Conservation (phyloP, 1,284 basidiomycete genomes). For the Phellopilus nigrolimitatus region DNA sequence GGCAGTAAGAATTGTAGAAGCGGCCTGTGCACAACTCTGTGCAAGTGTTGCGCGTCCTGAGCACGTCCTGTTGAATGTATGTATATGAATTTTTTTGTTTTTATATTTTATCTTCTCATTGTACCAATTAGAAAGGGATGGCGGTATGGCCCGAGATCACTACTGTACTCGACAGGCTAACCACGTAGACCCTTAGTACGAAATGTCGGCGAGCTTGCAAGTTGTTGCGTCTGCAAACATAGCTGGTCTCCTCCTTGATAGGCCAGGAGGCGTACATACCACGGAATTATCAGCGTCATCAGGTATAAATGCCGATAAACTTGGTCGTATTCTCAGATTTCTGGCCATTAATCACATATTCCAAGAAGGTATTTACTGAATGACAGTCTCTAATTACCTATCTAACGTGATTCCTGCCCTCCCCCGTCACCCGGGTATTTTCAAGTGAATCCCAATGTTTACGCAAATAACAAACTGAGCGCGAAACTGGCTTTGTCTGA, state of each 20-base stretch:
- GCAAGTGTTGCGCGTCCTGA: not conserved
- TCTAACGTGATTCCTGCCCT: too few relatives aligned
- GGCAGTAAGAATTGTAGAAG: not conserved
- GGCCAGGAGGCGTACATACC: conserved; percentile 31
- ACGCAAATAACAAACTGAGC: conserved; percentile 27
- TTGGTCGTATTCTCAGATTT: conserved; percentile 33
- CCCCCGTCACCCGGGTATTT: too few relatives aligned
- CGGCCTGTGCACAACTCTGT: not conserved
- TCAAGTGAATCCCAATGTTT: conserved; percentile 22
- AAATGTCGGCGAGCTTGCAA: conserved; percentile 27
- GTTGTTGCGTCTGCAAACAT: conserved; percentile 29
- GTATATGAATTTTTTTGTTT: not conserved
- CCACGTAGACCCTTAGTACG: too few relatives aligned
- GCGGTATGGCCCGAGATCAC: not conserved
- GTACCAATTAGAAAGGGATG: not conserved
- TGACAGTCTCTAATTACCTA: not conserved
- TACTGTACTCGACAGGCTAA: too few relatives aligned
- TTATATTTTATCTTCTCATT: not conserved
- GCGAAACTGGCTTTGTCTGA: conserved; percentile 14
- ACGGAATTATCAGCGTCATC: conserved; percentile 28
- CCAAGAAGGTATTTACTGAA: conserved; percentile 29
- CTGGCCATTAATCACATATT: conserved; percentile 36
- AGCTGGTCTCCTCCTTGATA: conserved; percentile 28
- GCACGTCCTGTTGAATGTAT: not conserved
- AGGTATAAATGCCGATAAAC: conserved; percentile 29